Conservation (phyloP, 768 basidiomycete genomes). For the Russula virescens region DNA sequence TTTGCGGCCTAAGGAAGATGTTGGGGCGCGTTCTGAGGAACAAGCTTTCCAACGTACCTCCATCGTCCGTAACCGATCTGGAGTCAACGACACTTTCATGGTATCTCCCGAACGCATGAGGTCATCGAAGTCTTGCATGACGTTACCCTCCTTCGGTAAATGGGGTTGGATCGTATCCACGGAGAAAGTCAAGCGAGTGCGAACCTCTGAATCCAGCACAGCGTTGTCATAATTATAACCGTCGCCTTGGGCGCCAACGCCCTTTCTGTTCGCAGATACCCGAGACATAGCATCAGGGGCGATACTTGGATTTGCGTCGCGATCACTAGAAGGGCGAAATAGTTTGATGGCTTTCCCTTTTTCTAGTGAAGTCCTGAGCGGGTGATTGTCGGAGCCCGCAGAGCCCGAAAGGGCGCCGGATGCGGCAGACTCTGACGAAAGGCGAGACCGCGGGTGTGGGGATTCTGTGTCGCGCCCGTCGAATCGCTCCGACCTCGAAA, state of each 20-base stretch:
- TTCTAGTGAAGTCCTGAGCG: conserved; percentile 50
- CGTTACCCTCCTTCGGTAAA: conserved; percentile 28
- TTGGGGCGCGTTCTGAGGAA: conserved; percentile 12
- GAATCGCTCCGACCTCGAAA: conserved; percentile 10
- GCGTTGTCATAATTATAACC: background rate
- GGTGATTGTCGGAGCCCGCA: conserved; percentile 27
- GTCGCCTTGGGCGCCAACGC: conserved; percentile 12
- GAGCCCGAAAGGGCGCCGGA: conserved; percentile 25
- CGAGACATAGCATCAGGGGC: conserved; percentile 30
- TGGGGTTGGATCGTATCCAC: conserved; percentile 4
- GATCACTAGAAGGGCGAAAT: conserved; percentile 44
- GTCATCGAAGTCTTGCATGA: conserved; percentile 82
- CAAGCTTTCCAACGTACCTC: conserved; percentile 54
- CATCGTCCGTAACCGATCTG: conserved; percentile 88
- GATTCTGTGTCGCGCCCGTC: conserved; percentile 18
- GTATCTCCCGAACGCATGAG: conserved; percentile 85
- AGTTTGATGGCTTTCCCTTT: conserved; percentile 58
- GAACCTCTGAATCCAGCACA: conserved; percentile 26
- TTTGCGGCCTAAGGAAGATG: conserved; percentile 1
- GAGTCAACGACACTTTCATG: conserved; percentile 94
- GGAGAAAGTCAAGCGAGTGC: conserved; percentile 9
- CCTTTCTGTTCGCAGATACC: conserved; percentile 13
- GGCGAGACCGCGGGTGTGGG: conserved; percentile 30
- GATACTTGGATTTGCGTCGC: conserved; percentile 23
- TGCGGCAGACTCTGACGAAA: conserved; percentile 38